These are phyloP conservation scores for Cupressus sempervirens DNA, from an alignment of 75 land plant genomes.

Conservation along the genomic window DNA sequence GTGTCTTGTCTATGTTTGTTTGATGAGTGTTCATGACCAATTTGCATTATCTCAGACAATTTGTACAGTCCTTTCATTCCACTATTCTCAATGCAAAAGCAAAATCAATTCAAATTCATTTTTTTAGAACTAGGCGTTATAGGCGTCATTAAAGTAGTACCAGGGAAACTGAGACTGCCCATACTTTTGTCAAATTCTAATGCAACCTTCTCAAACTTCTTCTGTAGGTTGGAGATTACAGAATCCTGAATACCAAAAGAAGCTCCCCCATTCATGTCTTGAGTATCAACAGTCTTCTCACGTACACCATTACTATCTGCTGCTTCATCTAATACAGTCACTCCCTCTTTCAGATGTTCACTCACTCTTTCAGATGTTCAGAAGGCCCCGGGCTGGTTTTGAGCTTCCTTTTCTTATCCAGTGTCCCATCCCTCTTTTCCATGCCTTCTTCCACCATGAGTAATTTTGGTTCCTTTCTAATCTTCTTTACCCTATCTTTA, in stretches of 20 bases:
- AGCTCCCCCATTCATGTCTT: not conserved
- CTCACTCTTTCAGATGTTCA: not conserved
- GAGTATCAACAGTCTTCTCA: not conserved
- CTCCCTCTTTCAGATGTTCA: too few relatives aligned
- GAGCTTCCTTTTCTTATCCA: not conserved
- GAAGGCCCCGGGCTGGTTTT: not conserved
- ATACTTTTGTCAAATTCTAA: conserved; percentile 45
- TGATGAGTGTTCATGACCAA: too few relatives aligned
- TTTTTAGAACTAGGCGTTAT: conserved; percentile 34
- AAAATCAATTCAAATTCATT: too few relatives aligned
- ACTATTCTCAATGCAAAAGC: too few relatives aligned
- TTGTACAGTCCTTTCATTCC: too few relatives aligned
- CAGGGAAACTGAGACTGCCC: not conserved
- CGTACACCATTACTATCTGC: not conserved
- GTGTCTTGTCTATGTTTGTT: too few relatives aligned
- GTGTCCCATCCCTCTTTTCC: not conserved
- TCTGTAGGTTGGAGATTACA: conserved; percentile 68
- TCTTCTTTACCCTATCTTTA: not conserved
- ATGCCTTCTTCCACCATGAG: not conserved
- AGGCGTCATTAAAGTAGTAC: not conserved
- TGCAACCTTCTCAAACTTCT: conserved; percentile 77
- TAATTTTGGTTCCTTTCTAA: not conserved
- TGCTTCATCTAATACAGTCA: not conserved
- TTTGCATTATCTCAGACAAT: too few relatives aligned
- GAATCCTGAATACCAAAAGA: conserved; percentile 32